Evolutionary conservation across 169 alveolate species (phyloP), one percentile per base, ranked within the genome.

Genomic region (Plasmodium ovale): DNA sequence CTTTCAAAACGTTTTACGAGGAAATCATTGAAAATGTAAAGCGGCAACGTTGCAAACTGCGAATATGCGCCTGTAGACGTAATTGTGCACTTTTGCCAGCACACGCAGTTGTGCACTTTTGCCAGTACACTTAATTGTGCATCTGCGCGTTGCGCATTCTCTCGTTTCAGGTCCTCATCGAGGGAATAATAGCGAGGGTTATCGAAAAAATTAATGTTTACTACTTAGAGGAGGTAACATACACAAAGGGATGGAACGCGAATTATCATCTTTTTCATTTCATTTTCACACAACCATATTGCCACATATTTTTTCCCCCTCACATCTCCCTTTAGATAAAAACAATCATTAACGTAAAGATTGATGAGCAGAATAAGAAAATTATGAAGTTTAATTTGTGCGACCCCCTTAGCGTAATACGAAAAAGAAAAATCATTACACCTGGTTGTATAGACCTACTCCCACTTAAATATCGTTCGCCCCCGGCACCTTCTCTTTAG

Each of bases 121-220:
- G 7, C 12, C 21, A 16, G 16, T 67, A 29, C n/a, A 35, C 19
- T 2, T 79, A 25, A 9, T 29, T 42, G 35, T 51, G 10, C 10
- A 27, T 35, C 2, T 53, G 7, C 47, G 29, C 37, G 21, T 51
- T 53, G 37, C 14, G 5, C 2, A 47, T 51, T 53, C 23, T 37
- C 37, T 31, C 9, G 21, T 31, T 37, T n/a, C 39, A 79, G 89
- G 21, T 54, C 6, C 42, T 79, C 14, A 56, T 84, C 19, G 87
- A 84, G n/a, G 91, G 54, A 2, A 84, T 84, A 27, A 84, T 84
- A 35, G 37, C 44, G n/a, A 84, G 33, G 68, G 49, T 84, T 10
- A 54, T 84, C 42, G 87, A 84, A 25, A 69, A 71, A 72, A 84
- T 84, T 54, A 84, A 35, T 49, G 85, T 23, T n/a, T 35, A 84